Conservation (phyloP, 148 eudicot genomes). For the Persicaria tinctoria region DNA sequence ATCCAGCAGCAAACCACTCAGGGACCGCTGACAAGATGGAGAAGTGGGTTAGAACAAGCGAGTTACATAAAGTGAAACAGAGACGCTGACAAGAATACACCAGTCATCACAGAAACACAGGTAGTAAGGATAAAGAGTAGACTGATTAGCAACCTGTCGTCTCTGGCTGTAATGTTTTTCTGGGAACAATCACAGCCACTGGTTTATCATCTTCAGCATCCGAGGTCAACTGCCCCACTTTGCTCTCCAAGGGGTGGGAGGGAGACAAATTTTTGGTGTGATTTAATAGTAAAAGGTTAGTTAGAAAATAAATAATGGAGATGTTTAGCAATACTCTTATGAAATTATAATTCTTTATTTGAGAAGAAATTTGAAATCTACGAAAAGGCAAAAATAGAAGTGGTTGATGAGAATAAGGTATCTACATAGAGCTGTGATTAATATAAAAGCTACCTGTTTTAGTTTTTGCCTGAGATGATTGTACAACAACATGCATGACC, state of each 20-base stretch:
- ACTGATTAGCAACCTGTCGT: slow-evolving; percentile 49
- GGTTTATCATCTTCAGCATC: slow-evolving; percentile 99
- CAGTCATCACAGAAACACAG: neutral
- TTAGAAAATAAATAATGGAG: too few relatives aligned
- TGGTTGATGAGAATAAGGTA: neutral
- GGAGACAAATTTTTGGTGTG: too few relatives aligned
- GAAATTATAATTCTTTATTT: neutral
- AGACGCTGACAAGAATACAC: too few relatives aligned
- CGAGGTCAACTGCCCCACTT: too few relatives aligned
- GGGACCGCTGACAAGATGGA: slow-evolving; percentile 49
- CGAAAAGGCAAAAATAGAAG: neutral
- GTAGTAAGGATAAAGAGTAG: slow-evolving; percentile 3
- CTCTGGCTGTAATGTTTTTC: slow-evolving; percentile 82
- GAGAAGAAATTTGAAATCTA: neutral
- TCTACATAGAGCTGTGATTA: too few relatives aligned
- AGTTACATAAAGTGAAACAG: slow-evolving; percentile 11
- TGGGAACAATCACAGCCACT: slow-evolving; percentile 96
- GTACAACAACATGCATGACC: slow-evolving; percentile 96
- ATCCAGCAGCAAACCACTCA: too few relatives aligned
- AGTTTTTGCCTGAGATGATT: slow-evolving; percentile 70
- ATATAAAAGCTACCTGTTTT: slow-evolving; percentile 83
- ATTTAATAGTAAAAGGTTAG: too few relatives aligned
- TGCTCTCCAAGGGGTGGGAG: too few relatives aligned
- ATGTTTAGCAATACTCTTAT: neutral
- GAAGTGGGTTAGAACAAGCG: neutral